phyloP scores from a whole-genome alignment of 179 eudicot genomes.

The Silene vulgaris region DNA sequence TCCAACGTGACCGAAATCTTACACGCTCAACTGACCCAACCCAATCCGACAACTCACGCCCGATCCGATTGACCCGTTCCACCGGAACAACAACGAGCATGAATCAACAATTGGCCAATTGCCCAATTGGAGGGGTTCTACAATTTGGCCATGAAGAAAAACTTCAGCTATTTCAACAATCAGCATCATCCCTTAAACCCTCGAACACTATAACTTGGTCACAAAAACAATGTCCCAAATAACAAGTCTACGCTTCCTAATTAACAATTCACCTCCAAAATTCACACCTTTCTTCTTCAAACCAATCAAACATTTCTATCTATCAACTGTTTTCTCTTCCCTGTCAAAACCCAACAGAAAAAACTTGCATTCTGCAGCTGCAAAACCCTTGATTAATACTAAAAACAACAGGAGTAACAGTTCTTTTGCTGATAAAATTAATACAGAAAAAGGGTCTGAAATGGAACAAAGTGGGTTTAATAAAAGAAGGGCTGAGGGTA shows the following conservation, averaged over 20 bases:
- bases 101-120: too few species aligned
- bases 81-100: too few species aligned
- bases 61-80: too few species aligned
- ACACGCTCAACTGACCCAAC: too few species aligned
- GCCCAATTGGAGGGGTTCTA: slow-evolving; percentile 10
- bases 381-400: slow-evolving; percentile 20
- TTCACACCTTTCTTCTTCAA: slow-evolving; percentile 25
- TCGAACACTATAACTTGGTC: neutral
- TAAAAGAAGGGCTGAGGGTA: slow-evolving; percentile 74
- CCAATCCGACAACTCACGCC: too few species aligned
- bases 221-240: slow-evolving; percentile 44
- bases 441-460: slow-evolving; percentile 23
- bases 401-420: slow-evolving; percentile 31
- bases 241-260: slow-evolving; percentile 55
- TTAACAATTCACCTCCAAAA: slow-evolving; percentile 33
- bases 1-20: too few species aligned
- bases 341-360: slow-evolving; percentile 22
- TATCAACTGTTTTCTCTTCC: slow-evolving; percentile 32
- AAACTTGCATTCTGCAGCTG: slow-evolving; percentile 22
- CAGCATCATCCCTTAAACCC: slow-evolving; percentile 27
- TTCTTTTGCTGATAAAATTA: slow-evolving; percentile 31
- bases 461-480: slow-evolving; percentile 53
- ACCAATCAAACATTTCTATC: slow-evolving; percentile 27
- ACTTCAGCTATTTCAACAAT: too few species aligned
- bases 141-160: neutral